Evolutionary conservation across 257 asterid species (phyloP).

Genomic region (Capsicum pubescens): DNA sequence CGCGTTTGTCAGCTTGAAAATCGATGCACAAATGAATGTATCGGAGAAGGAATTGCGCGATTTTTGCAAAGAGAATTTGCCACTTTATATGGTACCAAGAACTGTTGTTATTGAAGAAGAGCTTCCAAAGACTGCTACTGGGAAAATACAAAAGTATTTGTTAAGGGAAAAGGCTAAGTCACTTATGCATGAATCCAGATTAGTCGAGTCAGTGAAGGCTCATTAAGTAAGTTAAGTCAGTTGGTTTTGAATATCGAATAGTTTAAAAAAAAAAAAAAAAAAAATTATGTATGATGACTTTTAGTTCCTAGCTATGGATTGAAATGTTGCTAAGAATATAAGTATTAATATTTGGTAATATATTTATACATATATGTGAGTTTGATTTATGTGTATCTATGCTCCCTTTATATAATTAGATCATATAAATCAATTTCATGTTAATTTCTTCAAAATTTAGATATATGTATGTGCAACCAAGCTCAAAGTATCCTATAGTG

Average conservation of each 20-base stretch:
- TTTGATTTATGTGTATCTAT: background rate
- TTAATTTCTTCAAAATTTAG: background rate
- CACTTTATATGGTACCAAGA: slow-evolving; percentile 62
- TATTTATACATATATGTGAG: background rate
- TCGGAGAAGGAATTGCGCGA: slow-evolving; percentile 53
- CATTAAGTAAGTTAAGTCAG: background rate
- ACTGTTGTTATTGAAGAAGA: slow-evolving; percentile 49
- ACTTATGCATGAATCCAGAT: background rate
- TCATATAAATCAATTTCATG: background rate
- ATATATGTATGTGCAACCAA: background rate
- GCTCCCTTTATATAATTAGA: background rate
- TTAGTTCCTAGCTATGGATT: background rate
- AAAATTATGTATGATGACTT: too few species aligned
- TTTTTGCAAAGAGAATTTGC: slow-evolving; percentile 49
- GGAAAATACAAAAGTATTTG: slow-evolving; percentile 53
- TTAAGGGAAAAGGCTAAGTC: slow-evolving; percentile 49
- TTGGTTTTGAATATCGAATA: background rate
- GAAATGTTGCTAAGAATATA: background rate
- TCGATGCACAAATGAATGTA: slow-evolving; percentile 28
- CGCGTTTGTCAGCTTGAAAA: slow-evolving; percentile 52
- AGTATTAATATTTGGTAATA: background rate
- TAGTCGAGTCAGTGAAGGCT: background rate
- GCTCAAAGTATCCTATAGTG: background rate
- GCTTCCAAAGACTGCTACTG: slow-evolving; percentile 63
- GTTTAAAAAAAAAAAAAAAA: background rate